Evolutionary conservation across 441 rosid species (phyloP).

Genomic region (Populus hybrid): DNA sequence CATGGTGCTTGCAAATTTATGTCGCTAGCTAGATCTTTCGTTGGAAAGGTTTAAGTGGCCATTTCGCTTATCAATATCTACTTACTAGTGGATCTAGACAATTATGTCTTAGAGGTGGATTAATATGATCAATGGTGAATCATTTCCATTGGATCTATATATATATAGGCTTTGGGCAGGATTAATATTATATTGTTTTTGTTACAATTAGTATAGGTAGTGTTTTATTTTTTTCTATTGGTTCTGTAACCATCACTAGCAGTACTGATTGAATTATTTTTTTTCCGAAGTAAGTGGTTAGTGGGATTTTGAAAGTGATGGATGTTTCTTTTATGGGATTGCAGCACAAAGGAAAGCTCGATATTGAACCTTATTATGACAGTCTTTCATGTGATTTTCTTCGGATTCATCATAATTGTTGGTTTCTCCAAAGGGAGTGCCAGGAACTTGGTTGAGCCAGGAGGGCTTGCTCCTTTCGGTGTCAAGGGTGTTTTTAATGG

Average conservation of each 20-base stretch:
- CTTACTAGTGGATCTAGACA: constrained; percentile 6
- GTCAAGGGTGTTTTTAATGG: constrained; percentile 69
- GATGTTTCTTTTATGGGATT: constrained; percentile 16
- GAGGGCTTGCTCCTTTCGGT: constrained; percentile 79
- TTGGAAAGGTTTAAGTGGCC: not conserved
- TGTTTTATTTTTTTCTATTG: not conserved
- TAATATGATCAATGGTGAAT: constrained; percentile 1
- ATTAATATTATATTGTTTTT: not conserved
- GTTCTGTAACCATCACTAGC: not conserved
- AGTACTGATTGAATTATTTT: not conserved
- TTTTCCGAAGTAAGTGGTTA: not conserved
- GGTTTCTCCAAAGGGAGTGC: constrained; percentile 60
- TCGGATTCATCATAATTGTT: constrained; percentile 73
- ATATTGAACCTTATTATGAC: constrained; percentile 79
- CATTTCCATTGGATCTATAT: constrained; percentile 5
- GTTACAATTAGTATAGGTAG: not conserved
- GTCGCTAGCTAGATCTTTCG: not conserved
- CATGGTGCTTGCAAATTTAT: constrained; percentile 5
- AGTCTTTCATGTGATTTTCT: constrained; percentile 70
- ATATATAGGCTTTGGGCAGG: not conserved
- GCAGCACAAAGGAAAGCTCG: constrained; percentile 95
- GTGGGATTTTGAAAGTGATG: constrained; percentile 34
- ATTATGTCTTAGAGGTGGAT: not conserved
- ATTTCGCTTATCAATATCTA: not conserved
- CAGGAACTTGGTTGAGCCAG: constrained; percentile 64